phyloP scores from a whole-genome alignment of 495 filamentous ascomycete genomes.

The Tuber microsphaerosporum region DNA sequence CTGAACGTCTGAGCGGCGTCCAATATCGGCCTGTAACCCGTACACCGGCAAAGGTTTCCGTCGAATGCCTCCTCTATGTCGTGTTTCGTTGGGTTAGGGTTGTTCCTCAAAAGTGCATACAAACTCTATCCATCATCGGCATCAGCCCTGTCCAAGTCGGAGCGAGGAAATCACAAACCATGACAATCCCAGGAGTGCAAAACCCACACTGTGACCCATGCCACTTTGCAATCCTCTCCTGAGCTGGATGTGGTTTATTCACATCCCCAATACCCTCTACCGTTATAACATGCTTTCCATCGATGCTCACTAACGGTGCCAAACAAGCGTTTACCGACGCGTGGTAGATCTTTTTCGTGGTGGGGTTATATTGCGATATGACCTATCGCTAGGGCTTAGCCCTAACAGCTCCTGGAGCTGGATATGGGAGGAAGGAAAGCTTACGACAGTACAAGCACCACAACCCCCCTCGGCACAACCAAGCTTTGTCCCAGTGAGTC shows the following conservation, averaged over 20 bases:
- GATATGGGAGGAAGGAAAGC: conserved; percentile 21
- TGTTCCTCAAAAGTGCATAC: conserved; percentile 75
- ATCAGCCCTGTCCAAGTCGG: not conserved
- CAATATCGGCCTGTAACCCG: conserved; percentile 87
- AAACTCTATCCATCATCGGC: conserved; percentile 49
- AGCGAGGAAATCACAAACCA: conserved; percentile 49
- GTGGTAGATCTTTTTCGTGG: conserved; percentile 82
- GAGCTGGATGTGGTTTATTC: conserved; percentile 78
- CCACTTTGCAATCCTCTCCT: conserved; percentile 78
- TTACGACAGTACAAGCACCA: conserved; percentile 89
- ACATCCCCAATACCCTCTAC: conserved; percentile 94
- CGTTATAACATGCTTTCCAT: conserved; percentile 97
- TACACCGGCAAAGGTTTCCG: conserved; percentile 92
- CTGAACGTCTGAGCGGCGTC: conserved; percentile 80
- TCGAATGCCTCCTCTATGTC: conserved; percentile 87
- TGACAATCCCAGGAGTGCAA: conserved; percentile 95
- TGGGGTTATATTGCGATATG: conserved; percentile 84
- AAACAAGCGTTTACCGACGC: conserved; percentile 91
- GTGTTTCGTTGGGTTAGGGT: conserved; percentile 58
- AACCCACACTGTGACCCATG: conserved; percentile 70
- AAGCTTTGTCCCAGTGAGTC: conserved; percentile 67
- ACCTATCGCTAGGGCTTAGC: conserved; percentile 48
- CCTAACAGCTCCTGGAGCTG: not conserved
- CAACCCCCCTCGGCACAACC: conserved; percentile 94
- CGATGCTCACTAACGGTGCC: conserved; percentile 81